A percentile compares a stretch with the other conserved stretches of the same genome.
Conservation (phyloP, 805 yeast species). For the Maudiozyma serrabonitensis region DNA sequence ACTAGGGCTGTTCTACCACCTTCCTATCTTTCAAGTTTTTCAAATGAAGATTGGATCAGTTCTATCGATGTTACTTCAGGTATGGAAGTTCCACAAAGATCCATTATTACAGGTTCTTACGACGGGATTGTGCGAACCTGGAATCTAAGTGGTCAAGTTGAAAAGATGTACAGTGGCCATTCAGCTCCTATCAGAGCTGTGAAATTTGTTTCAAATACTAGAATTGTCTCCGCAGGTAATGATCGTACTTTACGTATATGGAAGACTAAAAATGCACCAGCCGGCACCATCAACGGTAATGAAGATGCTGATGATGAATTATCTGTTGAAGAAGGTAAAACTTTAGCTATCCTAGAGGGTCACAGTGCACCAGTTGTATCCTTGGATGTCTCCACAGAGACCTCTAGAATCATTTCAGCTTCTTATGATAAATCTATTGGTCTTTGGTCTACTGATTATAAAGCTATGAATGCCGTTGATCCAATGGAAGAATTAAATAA, state of each 20-base stretch:
- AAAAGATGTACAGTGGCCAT: constrained; percentile 78
- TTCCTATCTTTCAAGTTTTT: constrained; percentile 76
- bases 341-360: constrained; percentile 79
- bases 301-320: constrained; percentile 33
- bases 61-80: constrained; percentile 35
- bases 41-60: constrained; percentile 94
- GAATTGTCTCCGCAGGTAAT: constrained; percentile 77
- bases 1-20: constrained; percentile 92
- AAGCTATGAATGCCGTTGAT: constrained; percentile 66
- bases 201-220: constrained; percentile 63
- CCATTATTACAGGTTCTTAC: constrained; percentile 67
- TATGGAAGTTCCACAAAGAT: constrained; percentile 36
- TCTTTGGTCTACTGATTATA: constrained; percentile 79
- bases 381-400: constrained; percentile 45
- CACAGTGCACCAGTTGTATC: constrained; percentile 83
- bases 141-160: constrained; percentile 71
- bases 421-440: constrained; percentile 74
- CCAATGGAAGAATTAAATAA: constrained; percentile 38
- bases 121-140: constrained; percentile 92
- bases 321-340: constrained; percentile 54
- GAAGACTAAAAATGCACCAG: constrained; percentile 47
- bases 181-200: constrained; percentile 79
- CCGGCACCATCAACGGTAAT: constrained; percentile 18
- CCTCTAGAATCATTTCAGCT: constrained; percentile 68
- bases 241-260: constrained; percentile 85